Evolutionary conservation across 306 rosid genomes (phyloP), one percentile per base, ranked within the genome.

Genomic region (Delonix regia): DNA sequence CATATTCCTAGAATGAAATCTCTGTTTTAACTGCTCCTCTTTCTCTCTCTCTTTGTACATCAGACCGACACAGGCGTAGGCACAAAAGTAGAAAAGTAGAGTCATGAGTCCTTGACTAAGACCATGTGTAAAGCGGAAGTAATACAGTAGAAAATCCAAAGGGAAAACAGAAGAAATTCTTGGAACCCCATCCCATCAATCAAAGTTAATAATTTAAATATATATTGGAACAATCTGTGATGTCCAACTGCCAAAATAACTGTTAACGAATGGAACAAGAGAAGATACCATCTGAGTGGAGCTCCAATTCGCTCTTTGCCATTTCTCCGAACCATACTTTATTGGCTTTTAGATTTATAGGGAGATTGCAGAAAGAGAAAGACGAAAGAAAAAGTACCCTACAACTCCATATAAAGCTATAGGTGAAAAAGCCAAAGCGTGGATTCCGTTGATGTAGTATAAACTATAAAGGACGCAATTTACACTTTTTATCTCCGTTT

Each of bases 231-330:
- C 52, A 41, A 72, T 75, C 68, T 8, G 60, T 59, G 47, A 73
- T 42, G 59, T 55, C 73, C 84, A 82, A 82, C 92, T 1, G 83
- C 85, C 92, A 0, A 21, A 41, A 22, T 84, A 89, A 78, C 87
- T 75, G 83, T 79, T 70, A 73, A 72, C 86, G 34, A 76, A 62
- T 74, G 10, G 44, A 76, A 80, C 62, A 55, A 67, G 49, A 44
- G 12, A 78, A 33, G 44, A 55, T 49, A 64, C 48, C 53, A 73
- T 47, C 52, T 38, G 36, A 59, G 34, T 16, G 38, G 48, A 77
- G 57, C 9, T 14, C 66, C 49, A 25, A 69, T 65, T 67, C 34
- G 52, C 13, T 48, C 33, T 41, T 28, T 45, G 4, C 33, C 4
- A 1, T 36, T 16, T 51, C 16, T 6, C 61, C 30, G 18, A 44